Evolutionary conservation across 176 grass and related monocot genomes (phyloP), one percentile per base, ranked within the genome.

Genomic region (Triticum dicoccoides): DNA sequence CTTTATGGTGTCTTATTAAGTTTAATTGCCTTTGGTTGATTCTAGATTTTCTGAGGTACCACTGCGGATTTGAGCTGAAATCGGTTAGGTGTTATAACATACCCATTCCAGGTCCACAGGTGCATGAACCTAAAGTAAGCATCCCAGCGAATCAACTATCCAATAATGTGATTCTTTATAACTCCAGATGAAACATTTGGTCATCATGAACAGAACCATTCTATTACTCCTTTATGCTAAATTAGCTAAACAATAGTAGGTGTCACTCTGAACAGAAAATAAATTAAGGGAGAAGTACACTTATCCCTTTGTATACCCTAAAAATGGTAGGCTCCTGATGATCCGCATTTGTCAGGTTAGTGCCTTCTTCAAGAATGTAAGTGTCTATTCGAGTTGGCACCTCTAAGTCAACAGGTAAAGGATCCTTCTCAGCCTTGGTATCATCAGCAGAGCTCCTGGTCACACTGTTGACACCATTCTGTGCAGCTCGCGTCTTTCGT

Each of bases 291-390:
- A 74, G 10, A 63, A 76, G 12, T 61, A 24, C 21, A 61, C 65
- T 45, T 85, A 17, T 65, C 68, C 41, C 20, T 80, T 89, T 69
- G 64, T 47, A 84, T 91, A 87, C 89, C 85, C 11, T 61, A 49
- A 33, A 37, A 74, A 33, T 35, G 81, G 81, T 69, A 84, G 75
- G 68, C 52, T 87, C 81, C 61, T 84, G 69, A 77, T 83, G 51
- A 76, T 64, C 42, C 54, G 32, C 68, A 54, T 49, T 89, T 18
- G 29, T 89, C 56, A 87, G 84, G 59, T 89, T 80, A 92, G 79
- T 86, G 51, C 69, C 82, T 91, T 91, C 83, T 73, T 86, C 86
- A 86, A 89, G 80, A 62, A 89, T 23, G 76, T 74, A 65, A 80
- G 45, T 82, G 59, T 5, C 25, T 42, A 32, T 85, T 88, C 73